Evolutionary conservation across 768 basidiomycete genomes (phyloP).

Genomic region (Pleurotus djamor): DNA sequence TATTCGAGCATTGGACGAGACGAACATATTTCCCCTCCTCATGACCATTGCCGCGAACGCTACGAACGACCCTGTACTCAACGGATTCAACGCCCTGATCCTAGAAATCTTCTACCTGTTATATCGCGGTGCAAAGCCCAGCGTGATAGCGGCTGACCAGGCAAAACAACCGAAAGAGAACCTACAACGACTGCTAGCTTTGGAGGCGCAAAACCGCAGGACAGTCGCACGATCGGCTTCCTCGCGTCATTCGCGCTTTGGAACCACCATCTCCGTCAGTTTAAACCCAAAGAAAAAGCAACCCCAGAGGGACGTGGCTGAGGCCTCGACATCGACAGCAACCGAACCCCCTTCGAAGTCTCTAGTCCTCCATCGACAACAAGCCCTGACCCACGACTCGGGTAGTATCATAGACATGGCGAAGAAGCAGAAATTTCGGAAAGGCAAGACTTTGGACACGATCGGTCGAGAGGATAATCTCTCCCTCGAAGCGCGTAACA

Average conservation of each 20-base stretch:
- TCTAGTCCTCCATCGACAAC: conserved; percentile 84
- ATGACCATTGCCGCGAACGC: conserved; percentile 84
- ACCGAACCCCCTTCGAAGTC: conserved; percentile 37
- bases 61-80: conserved; percentile 74
- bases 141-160: conserved; percentile 55
- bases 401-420: conserved; percentile 70
- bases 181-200: conserved; percentile 72
- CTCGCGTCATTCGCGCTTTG: conserved; percentile 93
- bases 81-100: conserved; percentile 83
- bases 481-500: conserved; percentile 57
- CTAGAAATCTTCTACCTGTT: conserved; percentile 93
- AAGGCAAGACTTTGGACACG: conserved; percentile 63
- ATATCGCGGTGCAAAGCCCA: conserved; percentile 76
- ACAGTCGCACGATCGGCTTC: conserved; percentile 50
- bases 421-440: conserved; percentile 60
- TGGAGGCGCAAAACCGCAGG: conserved; percentile 67
- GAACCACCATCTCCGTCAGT: conserved; percentile 87
- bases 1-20: conserved; percentile 65
- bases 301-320: conserved; percentile 13
- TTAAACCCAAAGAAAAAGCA: conserved; percentile 54
- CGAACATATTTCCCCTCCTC: conserved; percentile 74
- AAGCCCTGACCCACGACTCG: conserved; percentile 69
- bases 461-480: conserved; percentile 67
- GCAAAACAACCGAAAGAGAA: conserved; percentile 69
- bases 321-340: conserved; percentile 13